Evolutionary conservation across 805 yeast species (phyloP).

Genomic region (Metschnikowia dekortorum): DNA sequence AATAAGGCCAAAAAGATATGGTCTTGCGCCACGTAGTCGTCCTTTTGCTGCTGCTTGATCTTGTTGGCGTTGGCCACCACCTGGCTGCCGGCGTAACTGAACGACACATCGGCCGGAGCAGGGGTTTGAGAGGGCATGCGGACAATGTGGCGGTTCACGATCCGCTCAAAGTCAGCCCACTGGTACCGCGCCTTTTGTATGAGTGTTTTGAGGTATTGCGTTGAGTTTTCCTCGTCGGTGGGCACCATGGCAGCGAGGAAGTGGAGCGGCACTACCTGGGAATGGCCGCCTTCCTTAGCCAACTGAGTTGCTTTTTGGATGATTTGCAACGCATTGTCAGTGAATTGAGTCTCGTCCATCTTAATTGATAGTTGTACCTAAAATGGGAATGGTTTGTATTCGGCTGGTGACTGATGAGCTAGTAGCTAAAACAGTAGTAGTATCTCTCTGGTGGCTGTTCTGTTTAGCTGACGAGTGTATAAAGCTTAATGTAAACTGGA

Average conservation of each 20-base stretch:
- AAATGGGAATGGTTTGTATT: too few species aligned
- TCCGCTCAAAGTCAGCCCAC: conserved; percentile 73
- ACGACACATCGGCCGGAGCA: conserved; percentile 75
- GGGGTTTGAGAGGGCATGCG: conserved; percentile 86
- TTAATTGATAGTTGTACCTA: background rate
- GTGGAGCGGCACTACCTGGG: conserved; percentile 85
- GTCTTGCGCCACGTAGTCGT: conserved; percentile 89
- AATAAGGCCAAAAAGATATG: conserved; percentile 82
- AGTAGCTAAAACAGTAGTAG: too few species aligned
- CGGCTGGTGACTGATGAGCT: too few species aligned
- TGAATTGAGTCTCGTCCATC: conserved; percentile 73
- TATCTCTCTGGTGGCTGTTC: background rate
- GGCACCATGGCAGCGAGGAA: conserved; percentile 86
- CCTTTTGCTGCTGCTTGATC: conserved; percentile 83
- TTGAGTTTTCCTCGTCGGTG: conserved; percentile 45
- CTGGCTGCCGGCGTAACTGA: conserved; percentile 72
- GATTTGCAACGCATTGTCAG: conserved; percentile 87
- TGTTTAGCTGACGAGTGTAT: background rate
- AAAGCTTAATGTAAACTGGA: background rate
- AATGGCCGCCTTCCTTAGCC: conserved; percentile 79
- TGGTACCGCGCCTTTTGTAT: conserved; percentile 85
- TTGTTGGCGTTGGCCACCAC: conserved; percentile 71
- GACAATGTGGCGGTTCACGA: conserved; percentile 76
- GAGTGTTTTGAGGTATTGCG: conserved; percentile 68
- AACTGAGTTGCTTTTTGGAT: conserved; percentile 74